Conservation (phyloP, 2,329 filamentous ascomycete genomes). For the Alternaria triticina region DNA sequence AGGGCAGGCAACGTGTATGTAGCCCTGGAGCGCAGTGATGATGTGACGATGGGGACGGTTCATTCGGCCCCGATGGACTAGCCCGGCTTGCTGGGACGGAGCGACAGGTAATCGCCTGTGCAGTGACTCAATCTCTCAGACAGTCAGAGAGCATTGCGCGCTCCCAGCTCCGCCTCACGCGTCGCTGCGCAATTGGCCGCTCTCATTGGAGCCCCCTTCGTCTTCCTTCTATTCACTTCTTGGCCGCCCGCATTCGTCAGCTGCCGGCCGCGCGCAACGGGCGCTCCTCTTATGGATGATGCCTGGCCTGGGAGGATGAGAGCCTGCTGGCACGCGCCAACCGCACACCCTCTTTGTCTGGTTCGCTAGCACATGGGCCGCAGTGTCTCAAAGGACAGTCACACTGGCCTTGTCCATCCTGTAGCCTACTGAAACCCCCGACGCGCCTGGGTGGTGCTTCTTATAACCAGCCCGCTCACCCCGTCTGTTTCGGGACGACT, state of each 20-base stretch:
- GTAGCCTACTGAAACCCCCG: slow-evolving; percentile 32
- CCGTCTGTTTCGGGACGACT: slow-evolving; percentile 35
- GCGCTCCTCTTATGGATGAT: slow-evolving; percentile 28
- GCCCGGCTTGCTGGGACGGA: slow-evolving; percentile 18
- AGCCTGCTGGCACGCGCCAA: slow-evolving; percentile 25
- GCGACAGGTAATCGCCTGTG: slow-evolving; percentile 21
- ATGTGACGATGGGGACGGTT: not conserved
- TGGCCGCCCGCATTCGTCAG: slow-evolving; percentile 41
- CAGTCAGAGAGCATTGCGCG: slow-evolving; percentile 24
- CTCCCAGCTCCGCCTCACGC: slow-evolving; percentile 21
- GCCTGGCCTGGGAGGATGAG: slow-evolving; percentile 22
- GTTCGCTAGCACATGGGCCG: slow-evolving; percentile 26
- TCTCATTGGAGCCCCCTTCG: slow-evolving; percentile 26
- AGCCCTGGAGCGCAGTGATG: not conserved
- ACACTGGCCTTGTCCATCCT: slow-evolving; percentile 34
- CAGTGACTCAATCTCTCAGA: slow-evolving; percentile 35
- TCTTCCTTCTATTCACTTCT: slow-evolving; percentile 41
- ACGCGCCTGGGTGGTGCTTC: slow-evolving; percentile 9
- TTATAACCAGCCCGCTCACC: slow-evolving; percentile 34
- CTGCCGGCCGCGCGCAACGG: slow-evolving; percentile 34
- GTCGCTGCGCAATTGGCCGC: slow-evolving; percentile 34
- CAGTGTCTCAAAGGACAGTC: slow-evolving; percentile 30
- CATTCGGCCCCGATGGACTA: slow-evolving; percentile 14
- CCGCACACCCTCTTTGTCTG: slow-evolving; percentile 39
- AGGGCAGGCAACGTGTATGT: slow-evolving; percentile 20